Evolutionary conservation across 371 early-diverging fungal genomes (phyloP), one percentile per base, ranked within the genome.

Genomic region (Fennellomyces sp.): DNA sequence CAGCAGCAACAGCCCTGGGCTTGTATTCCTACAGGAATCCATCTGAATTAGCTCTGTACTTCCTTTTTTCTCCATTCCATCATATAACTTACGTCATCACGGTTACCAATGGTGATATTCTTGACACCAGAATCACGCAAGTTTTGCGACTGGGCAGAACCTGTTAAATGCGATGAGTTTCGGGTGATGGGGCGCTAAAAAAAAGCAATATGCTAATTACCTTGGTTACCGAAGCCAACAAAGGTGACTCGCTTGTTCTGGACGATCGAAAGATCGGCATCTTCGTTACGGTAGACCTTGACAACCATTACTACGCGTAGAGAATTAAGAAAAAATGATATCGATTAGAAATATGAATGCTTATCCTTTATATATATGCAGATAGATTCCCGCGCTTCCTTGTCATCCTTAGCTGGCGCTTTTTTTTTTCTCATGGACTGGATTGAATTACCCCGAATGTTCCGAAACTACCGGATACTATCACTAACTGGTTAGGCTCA

Each of bases 171-270:
- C 29, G 7, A 52, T 1, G 23, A 4, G 49, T 1, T 48, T 13
- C 13, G 5, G 15, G 15, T 27, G 23, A 28, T 25, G 35, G n/a
- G 23, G 25, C 7, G 23, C 29, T 35, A 23, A 31, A 52, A 33
- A 52, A n/a, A 31, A 15, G n/a, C 4, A 25, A 12, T 39, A 23
- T 10, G n/a, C n/a, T 2, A 30, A 5, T 27, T 63, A 67, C 68
- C 68, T 53, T 67, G 68, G 56, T 67, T 67, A 31, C 68, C 68
- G 23, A 45, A 67, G 56, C 68, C 68, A 51, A 67, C 60, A 50
- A 67, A 67, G 39, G 68, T 59, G 29, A 67, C 56, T 39, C 63
- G 63, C 68, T 67, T 67, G 68, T 63, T 67, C 25, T 63, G 68
- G 42, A 67, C 45, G 51, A 63, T 54, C 15, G 68, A 67, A 26